Evolutionary conservation across 352 stramenopile genomes (phyloP).

Genomic region (Globisporangium yorkense): DNA sequence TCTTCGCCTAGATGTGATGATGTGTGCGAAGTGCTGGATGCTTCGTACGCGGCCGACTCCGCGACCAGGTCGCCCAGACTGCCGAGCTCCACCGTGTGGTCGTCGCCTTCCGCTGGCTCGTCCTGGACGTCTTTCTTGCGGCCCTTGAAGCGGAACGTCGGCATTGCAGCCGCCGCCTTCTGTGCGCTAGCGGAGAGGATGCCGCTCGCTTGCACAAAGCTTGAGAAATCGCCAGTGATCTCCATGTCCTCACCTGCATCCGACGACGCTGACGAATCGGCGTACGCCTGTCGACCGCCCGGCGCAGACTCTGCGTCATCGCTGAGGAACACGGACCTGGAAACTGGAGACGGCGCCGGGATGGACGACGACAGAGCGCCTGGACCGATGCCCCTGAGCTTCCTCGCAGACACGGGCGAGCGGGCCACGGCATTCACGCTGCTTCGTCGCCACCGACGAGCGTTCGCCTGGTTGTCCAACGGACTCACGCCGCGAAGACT

Average conservation of each 20-base stretch:
- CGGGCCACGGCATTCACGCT: conserved; percentile 21
- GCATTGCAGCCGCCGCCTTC: conserved; percentile 2
- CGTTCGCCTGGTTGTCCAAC: conserved; percentile 68
- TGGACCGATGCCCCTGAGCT: conserved; percentile 13
- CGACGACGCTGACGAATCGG: conserved; percentile 72
- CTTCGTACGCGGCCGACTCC: conserved; percentile 45
- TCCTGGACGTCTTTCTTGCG: neutral
- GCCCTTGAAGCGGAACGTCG: conserved; percentile 8
- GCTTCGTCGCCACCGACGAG: conserved; percentile 39
- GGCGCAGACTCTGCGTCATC: conserved; percentile 7
- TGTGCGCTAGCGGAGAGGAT: conserved; percentile 10
- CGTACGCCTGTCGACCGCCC: conserved; percentile 40
- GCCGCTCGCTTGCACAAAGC: conserved; percentile 24
- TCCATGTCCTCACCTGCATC: conserved; percentile 85
- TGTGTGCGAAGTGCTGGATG: conserved; percentile 12
- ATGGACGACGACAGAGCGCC: conserved; percentile 1
- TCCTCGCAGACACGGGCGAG: conserved; percentile 13
- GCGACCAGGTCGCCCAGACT: conserved; percentile 55
- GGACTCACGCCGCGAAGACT: conserved; percentile 74
- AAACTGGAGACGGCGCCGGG: conserved; percentile 7
- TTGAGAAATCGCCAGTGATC: conserved; percentile 73
- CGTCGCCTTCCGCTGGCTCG: conserved; percentile 23
- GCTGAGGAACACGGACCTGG: conserved; percentile 48
- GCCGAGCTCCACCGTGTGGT: conserved; percentile 54
- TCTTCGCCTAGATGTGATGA: conserved; percentile 1